Percentiles rank a stretch among this genome's conserved stretches.
Conservation (phyloP, 2,329 filamentous ascomycete species). For the Cadophora gregata region DNA sequence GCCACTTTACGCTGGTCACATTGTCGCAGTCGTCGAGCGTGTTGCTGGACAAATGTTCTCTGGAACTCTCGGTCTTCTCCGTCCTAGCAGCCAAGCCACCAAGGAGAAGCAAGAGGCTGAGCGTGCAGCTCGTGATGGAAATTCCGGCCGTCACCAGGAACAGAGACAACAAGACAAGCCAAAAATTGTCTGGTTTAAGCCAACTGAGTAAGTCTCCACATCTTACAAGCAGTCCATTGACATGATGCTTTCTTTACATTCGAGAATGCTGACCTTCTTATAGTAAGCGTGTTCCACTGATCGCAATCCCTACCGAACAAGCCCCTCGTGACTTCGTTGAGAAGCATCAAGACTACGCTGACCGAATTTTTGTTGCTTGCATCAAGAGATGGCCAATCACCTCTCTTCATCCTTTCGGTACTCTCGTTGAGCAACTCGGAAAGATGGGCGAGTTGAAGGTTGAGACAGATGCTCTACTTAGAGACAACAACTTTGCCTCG, state of each 20-base stretch:
- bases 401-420: constrained; percentile 98
- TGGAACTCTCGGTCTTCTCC: constrained; percentile 89
- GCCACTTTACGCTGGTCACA: constrained; percentile 93
- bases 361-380: constrained; percentile 97
- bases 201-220: constrained; percentile 68
- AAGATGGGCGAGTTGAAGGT: constrained; percentile 98
- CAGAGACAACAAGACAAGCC: constrained; percentile 92
- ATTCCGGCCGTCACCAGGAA: constrained; percentile 72
- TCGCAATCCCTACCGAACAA: constrained; percentile 97
- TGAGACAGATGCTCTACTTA: constrained; percentile 93
- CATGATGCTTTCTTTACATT: not conserved
- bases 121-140: constrained; percentile 86
- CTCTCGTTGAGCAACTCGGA: constrained; percentile 93
- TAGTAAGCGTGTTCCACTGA: constrained; percentile 89
- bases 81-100: constrained; percentile 96
- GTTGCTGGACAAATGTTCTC: constrained; percentile 99
- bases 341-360: constrained; percentile 96
- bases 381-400: constrained; percentile 99
- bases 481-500: constrained; percentile 98
- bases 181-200: constrained; percentile 99
- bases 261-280: constrained; percentile 8
- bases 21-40: constrained; percentile 96
- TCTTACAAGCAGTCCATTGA: no score
- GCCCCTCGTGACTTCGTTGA: constrained; percentile 97
- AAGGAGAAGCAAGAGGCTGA: constrained; percentile 99